Evolutionary conservation across 768 basidiomycete genomes (phyloP), one percentile per base, ranked within the genome.

Genomic region (Boletus reticulatus): DNA sequence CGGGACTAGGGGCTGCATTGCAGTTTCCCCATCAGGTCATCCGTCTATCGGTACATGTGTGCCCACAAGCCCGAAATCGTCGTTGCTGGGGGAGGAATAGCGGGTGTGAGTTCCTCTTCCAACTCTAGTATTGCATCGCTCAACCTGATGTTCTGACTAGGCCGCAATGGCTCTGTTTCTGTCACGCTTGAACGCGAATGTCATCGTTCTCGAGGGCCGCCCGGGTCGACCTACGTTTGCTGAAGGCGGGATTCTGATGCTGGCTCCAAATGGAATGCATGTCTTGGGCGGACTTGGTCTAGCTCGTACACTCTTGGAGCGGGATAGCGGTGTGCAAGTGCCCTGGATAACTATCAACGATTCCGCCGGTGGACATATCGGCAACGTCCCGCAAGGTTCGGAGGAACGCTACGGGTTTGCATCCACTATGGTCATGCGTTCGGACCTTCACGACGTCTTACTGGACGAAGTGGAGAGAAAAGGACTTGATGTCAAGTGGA

Each of bases 401-500:
- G 46, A 52, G 48, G 45, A 68, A 44, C 67, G 68, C 44, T 58
- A 71, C 20, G 66, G 67, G 13, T 63, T 67, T 37, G 59, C 64
- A 9, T 72, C 71, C 13, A 63, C 49, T 17, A 57, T 65, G 54
- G 39, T 67, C 44, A 56, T 61, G 57, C 67, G 69, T 41, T 70
- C 69, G 36, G 71, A 72, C 44, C 55, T 67, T 6, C 59, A 72
- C n/a, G 67, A 71, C 27, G 65, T 72, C 36, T 52, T 71, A n/a
- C 55, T 71, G 37, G 66, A 72, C 42, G 62, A 63, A 38, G 61
- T 68, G 10, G 62, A 72, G 52, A 62, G 47, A 20, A 54, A 27
- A 17, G 31, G 46, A 39, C 43, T 70, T 22, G 43, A 59, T 8
- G 7, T 70, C 41, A 58, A 39, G 17, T 70, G 70, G 67, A 48